Conservation (phyloP, 768 basidiomycete genomes). For the Mycena rosella region DNA sequence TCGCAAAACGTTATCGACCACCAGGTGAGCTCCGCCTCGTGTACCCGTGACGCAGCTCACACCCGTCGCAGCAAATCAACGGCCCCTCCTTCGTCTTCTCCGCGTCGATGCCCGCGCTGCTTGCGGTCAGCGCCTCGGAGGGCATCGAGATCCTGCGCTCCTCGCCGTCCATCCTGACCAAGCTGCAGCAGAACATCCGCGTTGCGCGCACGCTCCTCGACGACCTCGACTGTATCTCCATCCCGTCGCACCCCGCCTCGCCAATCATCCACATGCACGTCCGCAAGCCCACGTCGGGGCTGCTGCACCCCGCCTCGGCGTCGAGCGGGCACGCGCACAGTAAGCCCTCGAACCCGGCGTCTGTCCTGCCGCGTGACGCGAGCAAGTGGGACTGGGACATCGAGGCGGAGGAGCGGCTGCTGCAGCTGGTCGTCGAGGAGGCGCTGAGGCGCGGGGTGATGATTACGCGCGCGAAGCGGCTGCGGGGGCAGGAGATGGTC, state of each 20-base stretch:
- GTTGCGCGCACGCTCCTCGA: slow-evolving; percentile 86
- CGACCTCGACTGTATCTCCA: slow-evolving; percentile 81
- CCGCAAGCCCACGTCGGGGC: slow-evolving; percentile 47
- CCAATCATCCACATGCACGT: slow-evolving; percentile 91
- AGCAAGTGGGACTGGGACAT: slow-evolving; percentile 67
- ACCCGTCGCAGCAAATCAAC: slow-evolving; percentile 84
- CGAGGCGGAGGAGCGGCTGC: slow-evolving; percentile 77
- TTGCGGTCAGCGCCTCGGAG: slow-evolving; percentile 89
- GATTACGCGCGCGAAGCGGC: slow-evolving; percentile 84
- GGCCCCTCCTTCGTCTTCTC: slow-evolving; percentile 97
- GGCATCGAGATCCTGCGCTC: slow-evolving; percentile 84
- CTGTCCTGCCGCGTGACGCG: slow-evolving; percentile 60
- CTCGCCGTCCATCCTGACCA: slow-evolving; percentile 79
- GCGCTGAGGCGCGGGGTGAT: slow-evolving; percentile 84
- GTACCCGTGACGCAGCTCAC: background rate
- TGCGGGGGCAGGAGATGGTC: slow-evolving; percentile 85
- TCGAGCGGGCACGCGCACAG: slow-evolving; percentile 37
- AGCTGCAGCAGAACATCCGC: slow-evolving; percentile 85
- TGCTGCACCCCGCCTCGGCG: slow-evolving; percentile 43
- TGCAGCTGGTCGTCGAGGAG: slow-evolving; percentile 96
- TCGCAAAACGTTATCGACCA: slow-evolving; percentile 86
- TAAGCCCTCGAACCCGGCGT: slow-evolving; percentile 65
- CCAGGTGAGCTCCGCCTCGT: slow-evolving; percentile 64
- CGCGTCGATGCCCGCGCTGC: slow-evolving; percentile 91
- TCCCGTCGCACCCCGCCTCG: slow-evolving; percentile 88